Evolutionary conservation across 169 alveolate genomes (phyloP), one percentile per base, ranked within the genome.

Genomic region (Plasmodium inui): DNA sequence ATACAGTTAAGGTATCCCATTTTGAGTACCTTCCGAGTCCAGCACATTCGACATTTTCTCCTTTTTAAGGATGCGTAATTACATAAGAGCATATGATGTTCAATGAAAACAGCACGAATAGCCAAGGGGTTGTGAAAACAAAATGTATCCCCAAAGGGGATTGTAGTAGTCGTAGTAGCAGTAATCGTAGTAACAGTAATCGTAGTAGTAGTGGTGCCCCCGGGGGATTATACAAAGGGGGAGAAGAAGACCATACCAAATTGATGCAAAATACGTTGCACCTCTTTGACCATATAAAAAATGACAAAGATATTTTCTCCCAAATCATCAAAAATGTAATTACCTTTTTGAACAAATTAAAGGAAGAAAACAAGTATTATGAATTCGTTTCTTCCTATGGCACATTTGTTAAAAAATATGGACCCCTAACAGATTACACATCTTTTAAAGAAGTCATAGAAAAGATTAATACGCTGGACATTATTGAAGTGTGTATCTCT

Each of bases 301-400:
- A 61, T 12, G 92, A 83, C 10, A 70, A 67, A 83, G 10, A 67
- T 19, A 83, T 46, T 17, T 85, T 91, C 41, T 19, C 83, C 14
- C 46, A 67, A 34, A 91, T 91, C 19, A 71, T 91, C 44, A 70
- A 81, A 82, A 91, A 91, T 81, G 46, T 81, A 91, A 70, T 50
- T 80, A 44, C 76, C 1, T 91, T 67, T 46, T 70, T 91, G 30
- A 32, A 76, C 30, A 91, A 71, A 30, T 82, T 91, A 34, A 67
- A 91, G 80, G 74, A 73, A 37, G 79, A 81, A 81, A 91, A 91
- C 8, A 70, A 71, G 74, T 88, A 78, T 79, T 78, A 88, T 61
- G 74, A 88, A 14, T 78, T 88, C 19, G 32, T 88, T 79, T 88
- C 79, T 88, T 57, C 83, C 32, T 55, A 85, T 30, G 32, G 2